Conservation (phyloP, 2,329 filamentous ascomycete species). For the Bipolaris zeicola region DNA sequence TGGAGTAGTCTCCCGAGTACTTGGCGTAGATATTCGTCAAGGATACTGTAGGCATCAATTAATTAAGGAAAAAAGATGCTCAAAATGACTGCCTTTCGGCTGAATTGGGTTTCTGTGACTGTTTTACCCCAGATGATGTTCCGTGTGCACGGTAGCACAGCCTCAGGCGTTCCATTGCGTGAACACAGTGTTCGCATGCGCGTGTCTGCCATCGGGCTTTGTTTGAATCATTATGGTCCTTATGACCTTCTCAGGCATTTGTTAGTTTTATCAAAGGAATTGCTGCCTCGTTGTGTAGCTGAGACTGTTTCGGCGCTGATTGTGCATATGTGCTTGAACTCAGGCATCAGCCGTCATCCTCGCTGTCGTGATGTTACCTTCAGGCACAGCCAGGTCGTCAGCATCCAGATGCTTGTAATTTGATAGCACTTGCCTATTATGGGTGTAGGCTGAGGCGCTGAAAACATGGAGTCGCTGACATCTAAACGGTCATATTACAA, state of each 20-base stretch:
- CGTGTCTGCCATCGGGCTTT: not conserved
- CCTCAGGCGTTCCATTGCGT: not conserved
- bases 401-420: not conserved
- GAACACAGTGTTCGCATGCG: not conserved
- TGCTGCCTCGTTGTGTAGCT: not conserved
- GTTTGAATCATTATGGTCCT: not conserved
- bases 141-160: too few relatives aligned
- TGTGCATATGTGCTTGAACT: not conserved
- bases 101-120: too few relatives aligned
- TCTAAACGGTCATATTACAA: not conserved
- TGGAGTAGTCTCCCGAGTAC: too few relatives aligned
- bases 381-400: not conserved
- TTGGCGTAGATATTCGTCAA: too few relatives aligned
- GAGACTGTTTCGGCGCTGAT: not conserved
- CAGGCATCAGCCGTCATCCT: conserved; percentile 2
- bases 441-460: too few relatives aligned
- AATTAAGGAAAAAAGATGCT: too few relatives aligned
- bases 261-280: not conserved
- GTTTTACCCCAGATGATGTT: too few relatives aligned
- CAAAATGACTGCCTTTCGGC: too few relatives aligned
- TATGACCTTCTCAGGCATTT: not conserved
- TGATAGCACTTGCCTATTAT: not conserved
- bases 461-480: not conserved
- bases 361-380: not conserved
- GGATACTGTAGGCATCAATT: too few relatives aligned